Percentiles rank a stretch among this genome's conserved stretches.
phyloP scores from a whole-genome alignment of 2,329 filamentous ascomycete species.

The Alternaria sp. region DNA sequence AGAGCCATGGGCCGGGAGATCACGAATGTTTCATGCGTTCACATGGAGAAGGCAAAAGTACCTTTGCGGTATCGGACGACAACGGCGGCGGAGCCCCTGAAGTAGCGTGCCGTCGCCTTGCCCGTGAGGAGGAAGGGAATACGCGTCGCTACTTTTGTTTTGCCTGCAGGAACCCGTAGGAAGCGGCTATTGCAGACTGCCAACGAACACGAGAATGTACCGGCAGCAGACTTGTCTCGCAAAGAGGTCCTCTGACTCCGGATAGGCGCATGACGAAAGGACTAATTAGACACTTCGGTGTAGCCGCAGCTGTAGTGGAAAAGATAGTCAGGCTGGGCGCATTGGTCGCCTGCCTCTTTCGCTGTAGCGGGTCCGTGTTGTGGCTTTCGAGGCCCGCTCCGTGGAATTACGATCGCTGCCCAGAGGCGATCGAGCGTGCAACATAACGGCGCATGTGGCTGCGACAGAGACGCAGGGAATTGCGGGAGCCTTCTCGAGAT shows the following conservation, averaged over 20 bases:
- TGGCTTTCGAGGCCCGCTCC: slow-evolving; percentile 1
- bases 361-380: slow-evolving; percentile 8
- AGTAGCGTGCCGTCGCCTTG: background rate
- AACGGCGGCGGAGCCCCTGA: slow-evolving; percentile 1
- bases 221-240: background rate
- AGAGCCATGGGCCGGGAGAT: slow-evolving; percentile 10
- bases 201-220: slow-evolving; percentile 4
- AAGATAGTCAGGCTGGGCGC: slow-evolving; percentile 19
- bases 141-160: background rate
- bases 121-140: background rate
- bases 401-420: background rate
- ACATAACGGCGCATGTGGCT: background rate
- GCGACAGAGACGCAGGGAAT: background rate
- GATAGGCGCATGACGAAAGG: slow-evolving; percentile 4
- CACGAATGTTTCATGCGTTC: slow-evolving; percentile 8
- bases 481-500: background rate
- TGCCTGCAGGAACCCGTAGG: slow-evolving; percentile 25
- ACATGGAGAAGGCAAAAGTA: slow-evolving; percentile 1
- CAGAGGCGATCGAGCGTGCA: background rate
- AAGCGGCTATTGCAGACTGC: slow-evolving; percentile 10
- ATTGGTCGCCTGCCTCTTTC: slow-evolving; percentile 21
- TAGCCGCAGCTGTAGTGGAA: slow-evolving; percentile 4
- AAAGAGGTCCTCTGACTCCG: background rate
- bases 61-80: background rate
- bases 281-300: slow-evolving; percentile 1